A percentile compares a stretch with the other conserved stretches of the same genome.
Evolutionary conservation across 2,329 filamentous ascomycete species (phyloP).

Genomic region (Diaporthe aspalathi): DNA sequence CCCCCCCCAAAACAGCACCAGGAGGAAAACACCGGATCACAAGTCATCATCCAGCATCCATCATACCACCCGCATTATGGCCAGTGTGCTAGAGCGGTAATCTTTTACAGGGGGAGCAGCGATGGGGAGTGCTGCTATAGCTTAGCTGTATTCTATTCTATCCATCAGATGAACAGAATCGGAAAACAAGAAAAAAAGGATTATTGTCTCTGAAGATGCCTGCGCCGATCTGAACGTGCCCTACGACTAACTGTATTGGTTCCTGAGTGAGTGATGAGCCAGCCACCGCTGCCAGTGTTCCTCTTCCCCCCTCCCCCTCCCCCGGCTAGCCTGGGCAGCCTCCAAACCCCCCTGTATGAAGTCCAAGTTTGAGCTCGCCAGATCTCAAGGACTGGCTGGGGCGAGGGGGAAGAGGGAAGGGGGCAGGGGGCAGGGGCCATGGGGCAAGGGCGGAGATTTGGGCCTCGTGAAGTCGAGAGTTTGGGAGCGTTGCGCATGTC

Average conservation of each 20-base stretch:
- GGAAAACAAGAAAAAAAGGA: slow-evolving; percentile 21
- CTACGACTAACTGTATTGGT: background rate
- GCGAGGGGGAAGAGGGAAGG: no score
- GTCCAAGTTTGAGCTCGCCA: slow-evolving; percentile 22
- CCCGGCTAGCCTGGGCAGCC: background rate
- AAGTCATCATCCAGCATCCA: slow-evolving; percentile 16
- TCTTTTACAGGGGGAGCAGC: slow-evolving; percentile 28
- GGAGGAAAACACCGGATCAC: slow-evolving; percentile 24
- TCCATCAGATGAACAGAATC: slow-evolving; percentile 32
- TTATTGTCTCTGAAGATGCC: slow-evolving; percentile 20
- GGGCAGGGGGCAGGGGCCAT: slow-evolving; percentile 3
- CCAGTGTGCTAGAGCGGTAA: slow-evolving; percentile 34
- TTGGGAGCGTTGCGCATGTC: background rate
- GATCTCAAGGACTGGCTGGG: no score
- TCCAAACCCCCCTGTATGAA: slow-evolving; percentile 7
- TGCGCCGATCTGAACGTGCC: background rate
- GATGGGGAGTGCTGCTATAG: slow-evolving; percentile 31
- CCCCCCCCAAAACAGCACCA: slow-evolving; percentile 5
- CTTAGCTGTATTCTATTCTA: slow-evolving; percentile 32
- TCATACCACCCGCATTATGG: slow-evolving; percentile 17
- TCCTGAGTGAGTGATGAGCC: background rate
- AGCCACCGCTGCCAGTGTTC: background rate
- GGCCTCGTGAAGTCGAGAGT: slow-evolving; percentile 30
- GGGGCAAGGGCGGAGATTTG: slow-evolving; percentile 30
- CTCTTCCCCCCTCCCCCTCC: no score